These are phyloP conservation scores for Trametes polyzona DNA, from an alignment of 1,284 basidiomycete genomes.

Conservation along the genomic window DNA sequence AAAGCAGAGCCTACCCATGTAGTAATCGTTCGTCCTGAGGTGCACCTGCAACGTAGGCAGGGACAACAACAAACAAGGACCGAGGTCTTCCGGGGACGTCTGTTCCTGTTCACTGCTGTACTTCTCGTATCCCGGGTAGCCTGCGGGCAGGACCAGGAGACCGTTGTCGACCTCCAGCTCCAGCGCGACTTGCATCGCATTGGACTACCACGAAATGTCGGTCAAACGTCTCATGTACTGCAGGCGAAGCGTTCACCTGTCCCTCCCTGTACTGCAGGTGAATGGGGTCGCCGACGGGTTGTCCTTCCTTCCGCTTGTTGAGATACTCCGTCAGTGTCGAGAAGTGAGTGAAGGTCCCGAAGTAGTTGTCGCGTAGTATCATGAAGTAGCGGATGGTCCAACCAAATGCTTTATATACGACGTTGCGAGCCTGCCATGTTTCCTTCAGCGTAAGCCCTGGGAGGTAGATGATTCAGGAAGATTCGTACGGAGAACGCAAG, in stretches of 20 bases:
- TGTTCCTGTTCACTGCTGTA: slow-evolving; percentile 30
- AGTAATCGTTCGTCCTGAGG: slow-evolving; percentile 81
- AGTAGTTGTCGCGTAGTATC: slow-evolving; percentile 89
- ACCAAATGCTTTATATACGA: slow-evolving; percentile 76
- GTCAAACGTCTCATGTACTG: not conserved
- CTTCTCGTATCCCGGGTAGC: slow-evolving; percentile 72
- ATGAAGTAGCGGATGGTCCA: slow-evolving; percentile 89
- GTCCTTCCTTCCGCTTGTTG: slow-evolving; percentile 61
- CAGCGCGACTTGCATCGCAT: slow-evolving; percentile 79
- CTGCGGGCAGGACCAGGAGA: slow-evolving; percentile 70
- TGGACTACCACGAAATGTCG: slow-evolving; percentile 54
- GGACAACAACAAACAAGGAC: slow-evolving; percentile 58
- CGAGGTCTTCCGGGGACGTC: slow-evolving; percentile 42
- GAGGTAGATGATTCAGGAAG: not conserved
- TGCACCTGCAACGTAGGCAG: slow-evolving; percentile 76
- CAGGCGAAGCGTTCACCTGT: slow-evolving; percentile 37
- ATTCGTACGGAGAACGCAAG: slow-evolving; percentile 63
- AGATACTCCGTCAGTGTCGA: slow-evolving; percentile 85
- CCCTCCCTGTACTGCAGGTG: slow-evolving; percentile 79
- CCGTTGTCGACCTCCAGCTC: slow-evolving; percentile 58
- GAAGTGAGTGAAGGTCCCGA: slow-evolving; percentile 91
- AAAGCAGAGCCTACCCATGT: slow-evolving; percentile 72
- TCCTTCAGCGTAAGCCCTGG: slow-evolving; percentile 32
- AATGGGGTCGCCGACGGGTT: slow-evolving; percentile 80
- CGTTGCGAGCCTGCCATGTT: slow-evolving; percentile 37